A percentile compares a stretch with the other conserved stretches of the same genome.
Evolutionary conservation across 768 basidiomycete species (phyloP).

Genomic region (Termitomyces sp.): DNA sequence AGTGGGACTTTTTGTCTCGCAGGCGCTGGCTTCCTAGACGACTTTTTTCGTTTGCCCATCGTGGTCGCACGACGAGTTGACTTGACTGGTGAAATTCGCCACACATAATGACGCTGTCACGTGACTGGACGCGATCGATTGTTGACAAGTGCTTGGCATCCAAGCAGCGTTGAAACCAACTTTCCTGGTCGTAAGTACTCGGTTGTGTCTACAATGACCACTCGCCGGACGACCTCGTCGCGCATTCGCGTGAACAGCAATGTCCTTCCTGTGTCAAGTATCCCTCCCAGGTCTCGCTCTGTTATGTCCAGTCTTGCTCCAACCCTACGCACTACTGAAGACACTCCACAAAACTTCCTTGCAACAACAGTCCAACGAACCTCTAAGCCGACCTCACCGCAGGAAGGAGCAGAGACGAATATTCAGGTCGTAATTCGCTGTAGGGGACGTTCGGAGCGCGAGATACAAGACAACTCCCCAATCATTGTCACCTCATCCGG

Average conservation of each 20-base stretch:
- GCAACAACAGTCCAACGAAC: slow-evolving; percentile 10
- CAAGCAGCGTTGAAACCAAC: neutral
- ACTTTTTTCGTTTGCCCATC: slow-evolving; percentile 93
- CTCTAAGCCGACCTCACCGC: slow-evolving; percentile 13
- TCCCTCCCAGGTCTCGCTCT: slow-evolving; percentile 40
- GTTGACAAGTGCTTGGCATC: slow-evolving; percentile 12
- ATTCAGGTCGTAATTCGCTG: slow-evolving; percentile 94
- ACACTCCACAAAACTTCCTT: slow-evolving; percentile 7
- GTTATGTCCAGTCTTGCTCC: slow-evolving; percentile 38
- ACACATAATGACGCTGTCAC: slow-evolving; percentile 20
- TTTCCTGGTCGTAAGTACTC: neutral
- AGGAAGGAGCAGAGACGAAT: slow-evolving; percentile 64
- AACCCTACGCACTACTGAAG: slow-evolving; percentile 23
- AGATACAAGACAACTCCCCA: slow-evolving; percentile 81
- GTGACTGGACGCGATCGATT: slow-evolving; percentile 23
- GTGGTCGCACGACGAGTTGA: slow-evolving; percentile 9
- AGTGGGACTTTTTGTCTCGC: slow-evolving; percentile 65
- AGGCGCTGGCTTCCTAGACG: slow-evolving; percentile 72
- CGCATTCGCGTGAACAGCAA: slow-evolving; percentile 35
- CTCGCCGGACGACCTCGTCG: slow-evolving; percentile 51
- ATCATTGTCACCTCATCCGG: slow-evolving; percentile 80
- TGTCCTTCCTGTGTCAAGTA: slow-evolving; percentile 18
- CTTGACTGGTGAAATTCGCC: slow-evolving; percentile 1
- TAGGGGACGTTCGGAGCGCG: slow-evolving; percentile 78
- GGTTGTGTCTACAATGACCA: slow-evolving; percentile 42